Evolutionary conservation across 2,329 filamentous ascomycete species (phyloP), one percentile per base, ranked within the genome.

Genomic region (Fusarium torulosum): DNA sequence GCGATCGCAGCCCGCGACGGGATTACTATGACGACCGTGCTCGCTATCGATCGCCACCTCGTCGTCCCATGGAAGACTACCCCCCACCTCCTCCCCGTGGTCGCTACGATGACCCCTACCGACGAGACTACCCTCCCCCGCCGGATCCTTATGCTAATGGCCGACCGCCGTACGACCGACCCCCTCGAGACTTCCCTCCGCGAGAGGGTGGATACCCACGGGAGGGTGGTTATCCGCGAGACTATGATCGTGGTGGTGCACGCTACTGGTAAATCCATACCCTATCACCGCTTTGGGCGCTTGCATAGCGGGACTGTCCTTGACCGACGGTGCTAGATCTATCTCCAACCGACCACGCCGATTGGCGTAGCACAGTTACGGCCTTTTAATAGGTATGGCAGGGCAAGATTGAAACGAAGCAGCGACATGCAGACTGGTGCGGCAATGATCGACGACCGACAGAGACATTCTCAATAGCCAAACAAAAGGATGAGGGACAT

Each of bases 1-100:
- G 95, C 77, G 93, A 96, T 75, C 90, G 94, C 74, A 95, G 93
- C 75, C 91, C 91, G 58, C 90, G 91, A 62, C 90, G 93, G 71
- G 91, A 95, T 63, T 97, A 97, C 81, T 97, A 97, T 80, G 90
- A 93, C 45, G 92, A 95, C 67, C 89, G 91, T 75, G 89, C 91
- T 72, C 88, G 90, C 49, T 94, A 94, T 75, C 90, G 93, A 59
- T 93, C 92, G 57, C 93, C 93, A 63, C 91, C 91, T 43, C 90
- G 91, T 69, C 90, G 91, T 21, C 90, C 91, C 43, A 84, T 91
- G 67, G 91, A 94, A 64, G 94, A 97, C 75, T 96, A 97, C 63
- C 81, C 81, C 72, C 88, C 89, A 53, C 88, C 89, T 68, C 88
- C 89, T 54, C 88, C 89, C 67, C 87, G 91, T 66, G 84, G 86